A percentile compares a stretch with the other conserved stretches of the same genome.
These are phyloP conservation scores for Eimeria acervulina DNA, from an alignment of 169 alveolate genomes.

Conservation along the genomic window DNA sequence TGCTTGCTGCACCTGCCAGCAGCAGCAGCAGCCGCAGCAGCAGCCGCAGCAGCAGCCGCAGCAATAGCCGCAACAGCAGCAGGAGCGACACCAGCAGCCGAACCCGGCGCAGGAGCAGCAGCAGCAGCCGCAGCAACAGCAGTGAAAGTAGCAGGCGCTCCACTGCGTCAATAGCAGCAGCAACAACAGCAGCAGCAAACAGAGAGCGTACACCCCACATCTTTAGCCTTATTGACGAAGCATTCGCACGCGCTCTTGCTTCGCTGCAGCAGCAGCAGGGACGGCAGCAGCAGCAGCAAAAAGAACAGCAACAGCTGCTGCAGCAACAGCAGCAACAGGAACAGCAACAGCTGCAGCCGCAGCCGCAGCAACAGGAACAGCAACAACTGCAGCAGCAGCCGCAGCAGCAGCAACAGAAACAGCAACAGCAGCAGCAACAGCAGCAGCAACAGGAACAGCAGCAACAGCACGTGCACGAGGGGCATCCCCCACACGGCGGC, in stretches of 20 bases:
- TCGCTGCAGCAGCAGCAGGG: constrained; percentile 59
- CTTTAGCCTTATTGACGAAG: constrained; percentile 31
- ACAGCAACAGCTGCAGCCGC: not conserved
- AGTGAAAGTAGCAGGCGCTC: not conserved
- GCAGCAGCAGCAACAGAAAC: too few relatives aligned
- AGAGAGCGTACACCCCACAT: constrained; percentile 52
- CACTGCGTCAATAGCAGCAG: not conserved
- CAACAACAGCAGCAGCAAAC: constrained; percentile 37
- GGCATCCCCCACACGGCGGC: too few relatives aligned
- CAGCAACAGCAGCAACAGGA: not conserved
- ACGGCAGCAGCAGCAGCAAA: constrained; percentile 10
- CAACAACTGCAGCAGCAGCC: constrained; percentile 16
- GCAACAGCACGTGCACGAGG: too few relatives aligned
- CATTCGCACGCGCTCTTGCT: constrained; percentile 16
- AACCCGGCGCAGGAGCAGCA: not conserved
- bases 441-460: too few relatives aligned
- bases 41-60: not conserved
- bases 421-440: too few relatives aligned
- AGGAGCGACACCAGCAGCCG: not conserved
- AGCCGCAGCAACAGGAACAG: constrained; percentile 3
- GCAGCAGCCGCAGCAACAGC: not conserved
- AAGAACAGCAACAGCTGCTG: not conserved
- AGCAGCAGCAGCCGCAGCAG: constrained; percentile 43
- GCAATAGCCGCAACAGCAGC: not conserved
- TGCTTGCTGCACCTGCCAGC: constrained; percentile 12